These are phyloP conservation scores for Penicillium turbatum DNA, from an alignment of 495 filamentous ascomycete genomes.

Conservation along the genomic window DNA sequence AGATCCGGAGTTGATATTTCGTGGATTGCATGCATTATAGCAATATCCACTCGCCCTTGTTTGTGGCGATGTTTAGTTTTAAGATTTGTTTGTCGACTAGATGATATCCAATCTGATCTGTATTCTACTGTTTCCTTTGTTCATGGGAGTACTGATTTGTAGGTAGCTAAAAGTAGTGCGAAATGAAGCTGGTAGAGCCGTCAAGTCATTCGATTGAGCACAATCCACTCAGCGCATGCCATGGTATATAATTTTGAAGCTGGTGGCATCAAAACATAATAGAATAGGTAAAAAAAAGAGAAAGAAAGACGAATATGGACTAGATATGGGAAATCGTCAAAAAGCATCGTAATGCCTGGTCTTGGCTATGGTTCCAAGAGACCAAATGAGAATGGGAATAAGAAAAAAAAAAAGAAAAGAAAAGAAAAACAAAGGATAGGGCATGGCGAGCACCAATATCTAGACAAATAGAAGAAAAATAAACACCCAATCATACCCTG, in stretches of 20 bases:
- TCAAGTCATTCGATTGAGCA: neutral
- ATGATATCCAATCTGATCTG: conserved; percentile 35
- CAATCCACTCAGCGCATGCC: neutral
- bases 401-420: neutral
- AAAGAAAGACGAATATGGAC: neutral
- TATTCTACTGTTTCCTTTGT: conserved; percentile 18
- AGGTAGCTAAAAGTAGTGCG: neutral
- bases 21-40: conserved; percentile 17
- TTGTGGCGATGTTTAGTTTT: conserved; percentile 18
- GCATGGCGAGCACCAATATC: neutral
- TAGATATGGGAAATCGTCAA: conserved; percentile 5
- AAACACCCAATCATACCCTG: conserved; percentile 1
- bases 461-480: neutral
- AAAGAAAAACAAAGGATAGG: too few relatives aligned
- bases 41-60: conserved; percentile 6
- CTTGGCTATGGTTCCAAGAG: neutral
- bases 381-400: neutral
- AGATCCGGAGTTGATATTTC: conserved; percentile 20
- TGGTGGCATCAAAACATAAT: neutral
- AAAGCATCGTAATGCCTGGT: neutral
- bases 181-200: neutral
- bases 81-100: conserved; percentile 20
- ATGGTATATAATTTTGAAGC: conserved; percentile 7
- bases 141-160: too few relatives aligned
- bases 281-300: neutral